Conservation (phyloP, 1,284 basidiomycete genomes). For the Hymenochaete sp. region DNA sequence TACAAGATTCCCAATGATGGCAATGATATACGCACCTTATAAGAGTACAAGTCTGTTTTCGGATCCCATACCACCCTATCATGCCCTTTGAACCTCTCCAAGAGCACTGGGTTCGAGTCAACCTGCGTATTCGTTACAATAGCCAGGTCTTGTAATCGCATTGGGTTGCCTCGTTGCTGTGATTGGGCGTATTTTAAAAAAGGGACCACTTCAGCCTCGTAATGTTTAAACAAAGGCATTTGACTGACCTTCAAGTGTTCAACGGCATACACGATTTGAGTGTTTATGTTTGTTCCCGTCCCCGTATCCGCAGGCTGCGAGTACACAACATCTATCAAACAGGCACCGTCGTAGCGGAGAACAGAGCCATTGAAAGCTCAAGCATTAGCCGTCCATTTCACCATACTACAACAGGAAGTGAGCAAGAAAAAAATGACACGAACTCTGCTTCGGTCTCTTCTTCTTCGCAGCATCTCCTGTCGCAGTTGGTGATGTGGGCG, state of each 20-base stretch:
- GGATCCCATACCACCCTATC: constrained; percentile 73
- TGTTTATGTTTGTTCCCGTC: constrained; percentile 73
- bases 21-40: constrained; percentile 44
- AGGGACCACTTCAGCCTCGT: not conserved
- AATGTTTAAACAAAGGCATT: constrained; percentile 19
- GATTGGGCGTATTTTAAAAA: not conserved
- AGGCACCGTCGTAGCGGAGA: constrained; percentile 3
- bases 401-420: constrained; percentile 13
- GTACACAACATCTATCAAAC: constrained; percentile 54
- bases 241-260: constrained; percentile 73
- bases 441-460: constrained; percentile 56
- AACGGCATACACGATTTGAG: constrained; percentile 80
- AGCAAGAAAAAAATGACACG: constrained; percentile 18
- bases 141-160: constrained; percentile 78
- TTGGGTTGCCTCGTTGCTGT: constrained; percentile 68
- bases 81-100: constrained; percentile 74
- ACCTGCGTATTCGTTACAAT: constrained; percentile 70
- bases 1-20: constrained; percentile 2
- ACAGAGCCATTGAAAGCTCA: not conserved
- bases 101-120: constrained; percentile 59
- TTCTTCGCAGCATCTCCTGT: constrained; percentile 42
- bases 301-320: constrained; percentile 83
- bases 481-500: constrained; percentile 19
- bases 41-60: constrained; percentile 79
- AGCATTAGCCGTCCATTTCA: constrained; percentile 18